A percentile compares a stretch with the other conserved stretches of the same genome.
Evolutionary conservation across 305 asterid species (phyloP).

Genomic region (Withania somnifera): DNA sequence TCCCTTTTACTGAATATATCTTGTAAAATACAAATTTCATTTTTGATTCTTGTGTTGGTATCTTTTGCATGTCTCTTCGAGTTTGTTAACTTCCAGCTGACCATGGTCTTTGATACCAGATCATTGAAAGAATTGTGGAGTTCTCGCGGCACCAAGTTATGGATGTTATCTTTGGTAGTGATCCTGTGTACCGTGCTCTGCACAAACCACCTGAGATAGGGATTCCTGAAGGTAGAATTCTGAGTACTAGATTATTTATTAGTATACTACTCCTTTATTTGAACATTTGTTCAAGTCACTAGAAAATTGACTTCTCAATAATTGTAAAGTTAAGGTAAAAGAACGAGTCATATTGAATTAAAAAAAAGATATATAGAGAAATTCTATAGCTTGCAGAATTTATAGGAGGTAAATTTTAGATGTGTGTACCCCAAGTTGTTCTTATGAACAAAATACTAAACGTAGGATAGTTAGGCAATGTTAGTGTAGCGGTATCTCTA

Average conservation of each 20-base stretch:
- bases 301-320: neutral
- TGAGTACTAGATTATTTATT: slow-evolving; percentile 12
- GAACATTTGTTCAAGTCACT: neutral
- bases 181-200: slow-evolving; percentile 84
- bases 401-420: neutral
- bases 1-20: neutral
- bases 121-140: slow-evolving; percentile 91
- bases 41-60: neutral
- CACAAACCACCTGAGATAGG: slow-evolving; percentile 69
- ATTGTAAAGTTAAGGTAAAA: neutral
- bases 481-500: neutral
- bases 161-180: slow-evolving; percentile 84
- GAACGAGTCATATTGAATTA: neutral
- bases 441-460: neutral
- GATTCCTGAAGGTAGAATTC: slow-evolving; percentile 56
- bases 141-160: slow-evolving; percentile 89
- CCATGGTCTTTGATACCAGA: slow-evolving; percentile 30
- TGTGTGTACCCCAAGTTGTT: neutral
- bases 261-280: neutral
- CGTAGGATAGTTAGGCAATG: neutral
- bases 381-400: slow-evolving; percentile 1
- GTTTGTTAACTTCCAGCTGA: neutral
- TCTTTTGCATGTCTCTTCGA: slow-evolving; percentile 7
- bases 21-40: neutral
- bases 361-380: neutral